phyloP scores from a whole-genome alignment of 305 asterid species.

The Lippia alba region DNA sequence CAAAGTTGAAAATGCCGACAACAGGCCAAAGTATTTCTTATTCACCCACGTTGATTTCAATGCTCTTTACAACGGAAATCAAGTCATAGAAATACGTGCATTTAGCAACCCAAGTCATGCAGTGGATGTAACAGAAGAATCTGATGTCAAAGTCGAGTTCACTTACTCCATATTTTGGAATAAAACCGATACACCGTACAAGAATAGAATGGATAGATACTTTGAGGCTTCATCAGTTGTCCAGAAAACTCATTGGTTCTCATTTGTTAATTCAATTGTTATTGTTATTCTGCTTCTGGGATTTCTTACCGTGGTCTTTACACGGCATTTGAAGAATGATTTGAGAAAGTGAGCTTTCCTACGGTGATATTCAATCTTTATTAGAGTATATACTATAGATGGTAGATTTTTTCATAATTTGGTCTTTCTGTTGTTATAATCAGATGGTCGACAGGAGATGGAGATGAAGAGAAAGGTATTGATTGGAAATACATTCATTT shows the following conservation, averaged over 20 bases:
- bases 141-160: conserved; percentile 57
- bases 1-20: conserved; percentile 69
- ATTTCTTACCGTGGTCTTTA: conserved; percentile 57
- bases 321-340: conserved; percentile 79
- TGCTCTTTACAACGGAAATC: conserved; percentile 71
- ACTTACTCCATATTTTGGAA: conserved; percentile 77
- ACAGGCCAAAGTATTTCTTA: conserved; percentile 61
- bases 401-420: conserved; percentile 16
- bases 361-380: conserved; percentile 30
- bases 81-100: conserved; percentile 75
- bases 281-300: conserved; percentile 68
- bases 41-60: conserved; percentile 76
- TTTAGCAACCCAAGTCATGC: conserved; percentile 73
- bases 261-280: conserved; percentile 65
- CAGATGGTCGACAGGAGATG: conserved; percentile 77
- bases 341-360: conserved; percentile 67
- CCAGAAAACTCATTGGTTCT: conserved; percentile 75
- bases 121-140: conserved; percentile 71
- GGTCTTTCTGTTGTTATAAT: conserved; percentile 31
- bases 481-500: conserved; percentile 80
- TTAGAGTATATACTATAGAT: conserved; percentile 18
- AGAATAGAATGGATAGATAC: conserved; percentile 74
- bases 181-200: conserved; percentile 49
- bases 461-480: conserved; percentile 85
- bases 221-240: conserved; percentile 58